Conservation (phyloP, 2,329 filamentous ascomycete genomes). For the Colletotrichum nymphaeae region DNA sequence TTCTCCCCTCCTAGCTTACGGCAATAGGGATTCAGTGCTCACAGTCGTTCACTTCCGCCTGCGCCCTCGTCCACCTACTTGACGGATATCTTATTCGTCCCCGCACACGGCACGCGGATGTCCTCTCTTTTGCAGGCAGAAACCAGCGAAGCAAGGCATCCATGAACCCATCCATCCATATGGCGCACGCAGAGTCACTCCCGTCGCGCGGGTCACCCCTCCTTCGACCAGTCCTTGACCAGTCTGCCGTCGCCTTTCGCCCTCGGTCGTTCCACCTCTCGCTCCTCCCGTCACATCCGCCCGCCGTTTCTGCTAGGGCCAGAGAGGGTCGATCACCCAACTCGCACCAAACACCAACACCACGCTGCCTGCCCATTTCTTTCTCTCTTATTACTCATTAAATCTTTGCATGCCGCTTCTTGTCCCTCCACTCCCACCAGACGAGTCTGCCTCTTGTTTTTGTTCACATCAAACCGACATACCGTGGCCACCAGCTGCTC, state of each 20-base stretch:
- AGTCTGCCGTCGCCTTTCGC: conserved; percentile 3
- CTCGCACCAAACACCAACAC: conserved; percentile 11
- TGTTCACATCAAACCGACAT: neutral
- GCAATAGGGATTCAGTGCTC: neutral
- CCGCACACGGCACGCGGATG: neutral
- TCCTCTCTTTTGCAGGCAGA: neutral
- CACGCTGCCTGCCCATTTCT: conserved; percentile 32
- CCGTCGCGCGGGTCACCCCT: conserved; percentile 10
- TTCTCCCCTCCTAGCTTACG: neutral
- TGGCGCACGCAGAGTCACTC: neutral
- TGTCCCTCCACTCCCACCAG: conserved; percentile 31
- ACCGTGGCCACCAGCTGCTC: neutral
- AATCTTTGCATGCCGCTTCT: conserved; percentile 34
- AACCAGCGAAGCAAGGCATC: neutral
- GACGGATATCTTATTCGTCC: too few species aligned
- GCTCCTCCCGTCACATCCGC: conserved; percentile 27
- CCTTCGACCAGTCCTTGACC: neutral
- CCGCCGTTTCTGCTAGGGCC: conserved; percentile 21
- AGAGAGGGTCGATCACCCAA: conserved; percentile 18
- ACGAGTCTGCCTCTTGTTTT: conserved; percentile 12
- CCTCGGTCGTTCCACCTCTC: neutral
- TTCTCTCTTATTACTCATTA: conserved; percentile 35
- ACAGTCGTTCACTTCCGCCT: neutral
- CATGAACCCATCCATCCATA: neutral
- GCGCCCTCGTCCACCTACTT: neutral